phyloP scores from a whole-genome alignment of 345 rosid species.

The Camelina laxa region DNA sequence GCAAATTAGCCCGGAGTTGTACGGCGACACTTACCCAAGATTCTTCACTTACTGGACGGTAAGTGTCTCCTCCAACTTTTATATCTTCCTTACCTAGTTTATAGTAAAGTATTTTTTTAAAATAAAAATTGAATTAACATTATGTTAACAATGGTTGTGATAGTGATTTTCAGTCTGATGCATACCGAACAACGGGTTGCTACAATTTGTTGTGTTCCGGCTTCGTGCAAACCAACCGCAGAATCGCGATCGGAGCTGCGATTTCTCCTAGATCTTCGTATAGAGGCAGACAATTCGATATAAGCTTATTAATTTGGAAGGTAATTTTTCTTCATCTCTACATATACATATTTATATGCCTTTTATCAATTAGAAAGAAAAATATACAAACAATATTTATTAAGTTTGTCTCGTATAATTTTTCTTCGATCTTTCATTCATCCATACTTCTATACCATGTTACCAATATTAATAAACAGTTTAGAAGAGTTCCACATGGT shows the following conservation, averaged over 20 bases:
- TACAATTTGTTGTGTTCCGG: slow-evolving; percentile 96
- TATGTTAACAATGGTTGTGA: slow-evolving; percentile 28
- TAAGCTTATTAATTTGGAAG: slow-evolving; percentile 95
- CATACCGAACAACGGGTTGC: slow-evolving; percentile 96
- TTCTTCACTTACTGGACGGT: slow-evolving; percentile 99
- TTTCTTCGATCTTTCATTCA: not conserved
- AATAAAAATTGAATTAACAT: slow-evolving; percentile 33
- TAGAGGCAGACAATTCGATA: slow-evolving; percentile 89
- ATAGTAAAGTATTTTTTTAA: too few species aligned
- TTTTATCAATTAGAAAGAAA: not conserved
- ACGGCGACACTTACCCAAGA: slow-evolving; percentile 93
- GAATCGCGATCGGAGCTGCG: slow-evolving; percentile 94
- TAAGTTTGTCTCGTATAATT: not conserved
- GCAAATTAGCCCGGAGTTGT: slow-evolving; percentile 99
- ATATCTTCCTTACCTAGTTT: not conserved
- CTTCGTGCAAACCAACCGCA: slow-evolving; percentile 83
- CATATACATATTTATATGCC: not conserved
- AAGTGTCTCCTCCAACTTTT: slow-evolving; percentile 31
- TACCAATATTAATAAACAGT: slow-evolving; percentile 14
- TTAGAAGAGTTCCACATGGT: slow-evolving; percentile 35
- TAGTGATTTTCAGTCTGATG: slow-evolving; percentile 67
- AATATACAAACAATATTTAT: not conserved
- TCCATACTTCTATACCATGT: not conserved
- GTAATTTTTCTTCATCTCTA: slow-evolving; percentile 44
- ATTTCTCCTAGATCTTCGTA: slow-evolving; percentile 94